Percentiles rank a stretch among this genome's conserved stretches.
phyloP scores from a whole-genome alignment of 2,329 filamentous ascomycete species.

The Fusarium phyllophilum region DNA sequence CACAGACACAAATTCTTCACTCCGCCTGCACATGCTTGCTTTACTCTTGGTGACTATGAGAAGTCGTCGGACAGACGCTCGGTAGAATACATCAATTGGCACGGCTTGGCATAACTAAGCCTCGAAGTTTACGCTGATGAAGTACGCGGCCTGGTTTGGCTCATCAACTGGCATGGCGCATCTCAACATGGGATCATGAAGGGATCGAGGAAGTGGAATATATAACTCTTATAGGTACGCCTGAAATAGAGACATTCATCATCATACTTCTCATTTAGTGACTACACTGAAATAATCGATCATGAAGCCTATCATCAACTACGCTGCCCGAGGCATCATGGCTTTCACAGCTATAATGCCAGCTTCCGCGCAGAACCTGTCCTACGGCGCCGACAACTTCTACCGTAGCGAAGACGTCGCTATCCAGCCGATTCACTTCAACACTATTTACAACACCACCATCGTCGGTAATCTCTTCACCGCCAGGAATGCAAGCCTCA shows the following conservation, averaged over 20 bases:
- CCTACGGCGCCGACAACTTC: background rate
- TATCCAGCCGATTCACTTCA: background rate
- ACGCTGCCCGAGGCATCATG: background rate
- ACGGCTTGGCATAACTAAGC: background rate
- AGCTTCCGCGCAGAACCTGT: background rate
- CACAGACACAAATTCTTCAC: background rate
- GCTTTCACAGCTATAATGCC: background rate
- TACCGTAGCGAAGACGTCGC: background rate
- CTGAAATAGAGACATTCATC: accelerated
- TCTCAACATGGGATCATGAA: background rate
- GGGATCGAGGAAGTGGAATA: background rate
- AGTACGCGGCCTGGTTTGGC: background rate
- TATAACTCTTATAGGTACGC: accelerated
- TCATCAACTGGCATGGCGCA: no score
- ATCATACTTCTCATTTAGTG: accelerated
- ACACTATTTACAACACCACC: background rate
- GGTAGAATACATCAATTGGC: background rate
- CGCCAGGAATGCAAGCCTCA: background rate
- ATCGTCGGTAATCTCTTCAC: background rate
- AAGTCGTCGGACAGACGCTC: background rate
- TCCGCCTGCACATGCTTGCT: background rate
- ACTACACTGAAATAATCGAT: accelerated
- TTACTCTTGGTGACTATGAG: accelerated
- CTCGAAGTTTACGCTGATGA: background rate
- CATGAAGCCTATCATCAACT: background rate